Base-by-base conservation (phyloP, 306 rosid species). In the Quercus agrifolia region DNA sequence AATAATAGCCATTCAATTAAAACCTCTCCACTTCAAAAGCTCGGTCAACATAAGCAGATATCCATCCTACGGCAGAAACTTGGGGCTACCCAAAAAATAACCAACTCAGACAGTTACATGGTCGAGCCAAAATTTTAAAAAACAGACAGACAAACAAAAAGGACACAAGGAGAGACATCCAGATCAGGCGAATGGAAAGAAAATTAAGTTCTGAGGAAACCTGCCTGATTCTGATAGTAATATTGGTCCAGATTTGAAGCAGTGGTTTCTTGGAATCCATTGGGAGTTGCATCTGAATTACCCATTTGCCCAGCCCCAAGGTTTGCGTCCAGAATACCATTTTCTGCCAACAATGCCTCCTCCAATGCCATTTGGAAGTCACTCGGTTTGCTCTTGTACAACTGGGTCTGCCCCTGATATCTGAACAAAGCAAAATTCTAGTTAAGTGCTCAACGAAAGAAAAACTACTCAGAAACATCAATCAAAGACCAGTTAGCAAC, bases 301-400 rank as follows among this genome's bases (percentile, higher is more conserved):
- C 86, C 30, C 46, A 77, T 70, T 79, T 86, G 86, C 75, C 58
- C 86, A 69, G 81, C 78, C 78, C 83, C 84, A 76, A 77, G 68
- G 41, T 84, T 79, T 17, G 97, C 25, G 57, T 88, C 89, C 44
- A 87, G 69, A 71, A 90, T 28, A 75, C 92, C 99, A 78, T 93
- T 89, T 80, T 89, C 92, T 49, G 94, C 93, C 70, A 90, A 84
- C 83, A 90, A 64, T n/a, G 99, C 99, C 87, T 95, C 99, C 83
- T 95, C 99, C 31, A 95, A 80, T 17, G 99, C 99, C 92, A 83
- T 88, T 75, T 88, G 92, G 84, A 95, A 90, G 70, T 95, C 99
- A 75, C 91, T 85, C 2, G 88, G 96, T 78, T 89, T 95, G 86
- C 97, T 91, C 93, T 89, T 95, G 89, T 83, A 90, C 89, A 91